Percentiles rank a stretch among this genome's conserved stretches.
phyloP scores from a whole-genome alignment of 495 filamentous ascomycete species.

The Lasiosphaeriaceae sp. region DNA sequence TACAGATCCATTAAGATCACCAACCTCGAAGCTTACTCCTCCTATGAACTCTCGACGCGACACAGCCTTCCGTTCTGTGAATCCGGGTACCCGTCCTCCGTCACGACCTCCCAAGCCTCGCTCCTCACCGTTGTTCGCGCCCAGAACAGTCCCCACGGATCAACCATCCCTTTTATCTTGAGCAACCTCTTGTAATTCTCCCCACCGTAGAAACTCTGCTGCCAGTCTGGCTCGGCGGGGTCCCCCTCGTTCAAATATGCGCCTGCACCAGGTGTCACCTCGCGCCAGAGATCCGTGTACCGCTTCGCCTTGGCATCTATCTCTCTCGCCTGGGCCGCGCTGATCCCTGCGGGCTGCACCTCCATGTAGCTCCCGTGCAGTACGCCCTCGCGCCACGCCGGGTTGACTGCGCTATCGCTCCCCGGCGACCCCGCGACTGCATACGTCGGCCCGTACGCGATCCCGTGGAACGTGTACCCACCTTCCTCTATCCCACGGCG shows the following conservation, averaged over 20 bases:
- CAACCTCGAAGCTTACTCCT: too few relatives aligned
- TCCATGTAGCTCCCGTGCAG: conserved; percentile 50
- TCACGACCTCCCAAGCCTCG: conserved; percentile 43
- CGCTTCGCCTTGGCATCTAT: conserved; percentile 18
- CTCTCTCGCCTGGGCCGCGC: conserved; percentile 22
- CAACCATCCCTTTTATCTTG: conserved; percentile 46
- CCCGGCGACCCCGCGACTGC: conserved; percentile 36
- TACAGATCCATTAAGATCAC: too few relatives aligned
- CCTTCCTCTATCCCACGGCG: conserved; percentile 43
- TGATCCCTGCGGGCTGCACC: conserved; percentile 20
- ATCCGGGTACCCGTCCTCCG: conserved; percentile 38
- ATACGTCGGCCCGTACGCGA: conserved; percentile 33
- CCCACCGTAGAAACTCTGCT: conserved; percentile 55
- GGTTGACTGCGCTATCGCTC: conserved; percentile 46
- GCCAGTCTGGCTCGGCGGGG: conserved; percentile 52
- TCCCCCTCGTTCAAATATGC: conserved; percentile 51
- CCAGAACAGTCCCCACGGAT: conserved; percentile 54
- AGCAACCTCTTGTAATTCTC: conserved; percentile 47
- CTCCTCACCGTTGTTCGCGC: conserved; percentile 51
- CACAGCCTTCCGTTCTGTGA: conserved; percentile 42
- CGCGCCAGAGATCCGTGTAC: conserved; percentile 29
- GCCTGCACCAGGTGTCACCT: conserved; percentile 34
- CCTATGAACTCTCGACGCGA: too few relatives aligned
- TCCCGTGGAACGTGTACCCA: conserved; percentile 42
- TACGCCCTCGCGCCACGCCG: conserved; percentile 50